Conservation (phyloP, 208 protist species). For the Leishmania tropica region DNA sequence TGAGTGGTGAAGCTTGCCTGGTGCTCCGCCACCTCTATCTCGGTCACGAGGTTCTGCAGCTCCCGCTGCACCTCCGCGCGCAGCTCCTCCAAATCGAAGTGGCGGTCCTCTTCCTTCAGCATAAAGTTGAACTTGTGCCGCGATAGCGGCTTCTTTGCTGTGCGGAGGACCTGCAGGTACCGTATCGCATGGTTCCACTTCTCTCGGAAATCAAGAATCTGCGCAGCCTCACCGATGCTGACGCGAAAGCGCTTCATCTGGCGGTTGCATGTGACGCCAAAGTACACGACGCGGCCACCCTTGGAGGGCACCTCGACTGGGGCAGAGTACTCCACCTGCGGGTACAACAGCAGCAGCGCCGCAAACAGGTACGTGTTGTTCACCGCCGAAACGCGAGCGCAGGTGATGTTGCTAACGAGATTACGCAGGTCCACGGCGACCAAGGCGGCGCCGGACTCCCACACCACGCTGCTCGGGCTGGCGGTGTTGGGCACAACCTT, state of each 20-base stretch:
- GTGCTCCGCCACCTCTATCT: slow-evolving; percentile 79
- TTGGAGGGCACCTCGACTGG: slow-evolving; percentile 53
- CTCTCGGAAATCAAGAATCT: slow-evolving; percentile 87
- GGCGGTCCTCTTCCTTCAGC: slow-evolving; percentile 74
- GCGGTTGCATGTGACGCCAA: slow-evolving; percentile 84
- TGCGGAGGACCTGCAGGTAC: slow-evolving; percentile 80
- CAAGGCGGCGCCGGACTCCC: slow-evolving; percentile 63
- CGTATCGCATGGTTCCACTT: slow-evolving; percentile 64
- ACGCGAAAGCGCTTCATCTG: slow-evolving; percentile 89
- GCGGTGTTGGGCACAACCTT: slow-evolving; percentile 52
- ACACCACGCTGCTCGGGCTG: slow-evolving; percentile 53
- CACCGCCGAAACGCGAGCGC: slow-evolving; percentile 61
- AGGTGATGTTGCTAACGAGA: slow-evolving; percentile 46
- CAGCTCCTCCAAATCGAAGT: slow-evolving; percentile 70
- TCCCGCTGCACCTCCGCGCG: slow-evolving; percentile 61
- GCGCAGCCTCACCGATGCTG: slow-evolving; percentile 63
- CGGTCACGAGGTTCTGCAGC: slow-evolving; percentile 69
- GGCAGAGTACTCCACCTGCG: slow-evolving; percentile 82
- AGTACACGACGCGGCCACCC: slow-evolving; percentile 69
- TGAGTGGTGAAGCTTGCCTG: slow-evolving; percentile 80
- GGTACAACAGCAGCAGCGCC: slow-evolving; percentile 78
- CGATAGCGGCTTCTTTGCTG: slow-evolving; percentile 58
- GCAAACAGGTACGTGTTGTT: slow-evolving; percentile 81
- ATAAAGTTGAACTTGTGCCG: slow-evolving; percentile 62
- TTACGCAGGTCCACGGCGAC: slow-evolving; percentile 72